Base-by-base conservation (phyloP, 352 stramenopile species). In the Detonula confervacea region DNA sequence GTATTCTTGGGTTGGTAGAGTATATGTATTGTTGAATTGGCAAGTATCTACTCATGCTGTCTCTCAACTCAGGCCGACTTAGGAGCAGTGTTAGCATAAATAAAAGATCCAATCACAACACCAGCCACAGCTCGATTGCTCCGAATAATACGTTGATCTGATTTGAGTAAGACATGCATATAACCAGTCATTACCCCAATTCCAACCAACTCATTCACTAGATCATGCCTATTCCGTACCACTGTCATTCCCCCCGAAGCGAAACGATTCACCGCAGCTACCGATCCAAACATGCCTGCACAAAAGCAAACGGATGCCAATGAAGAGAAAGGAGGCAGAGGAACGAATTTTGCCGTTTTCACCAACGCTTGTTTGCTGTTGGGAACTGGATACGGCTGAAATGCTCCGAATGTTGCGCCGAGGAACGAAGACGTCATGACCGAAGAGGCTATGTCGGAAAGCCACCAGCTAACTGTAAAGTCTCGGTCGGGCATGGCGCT, bases 101-200 rank as follows among this genome's bases (percentile, higher is more conserved):
- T 12, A 30, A 88, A 52, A n/a, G 79, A 66, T 3, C 73, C 47
- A 30, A 87, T 11, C 22, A 89, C 27, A 18, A 61, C 47, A 51
- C 77, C 78, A 16, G 66, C 84, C 24, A 92, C 63, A 25, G 81
- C 35, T 70, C 87, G 81, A 83, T 92, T 92, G 46, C 90, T 87
- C 59, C 56, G 73, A 47, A 79, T 46, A 12, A 87, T n/a, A 67
- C 85, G 51, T 61, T 69, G 64, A 35, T 87, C 81, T 7, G 59
- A 77, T n/a, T 47, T 65, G 25, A 89, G 61, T 54, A 86, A 75
- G 29, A 46, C 77, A 37, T 67, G 60, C 64, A 83, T 84, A 63
- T 91, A 90, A 5, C 66, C 70, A 68, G 75, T 84, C 0, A 80
- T 70, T 9, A 83, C 46, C 6, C 30, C 71, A 55, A 87, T 83